Evolutionary conservation across 2,329 filamentous ascomycete genomes (phyloP).

Genomic region (Neofusicoccum parvum): DNA sequence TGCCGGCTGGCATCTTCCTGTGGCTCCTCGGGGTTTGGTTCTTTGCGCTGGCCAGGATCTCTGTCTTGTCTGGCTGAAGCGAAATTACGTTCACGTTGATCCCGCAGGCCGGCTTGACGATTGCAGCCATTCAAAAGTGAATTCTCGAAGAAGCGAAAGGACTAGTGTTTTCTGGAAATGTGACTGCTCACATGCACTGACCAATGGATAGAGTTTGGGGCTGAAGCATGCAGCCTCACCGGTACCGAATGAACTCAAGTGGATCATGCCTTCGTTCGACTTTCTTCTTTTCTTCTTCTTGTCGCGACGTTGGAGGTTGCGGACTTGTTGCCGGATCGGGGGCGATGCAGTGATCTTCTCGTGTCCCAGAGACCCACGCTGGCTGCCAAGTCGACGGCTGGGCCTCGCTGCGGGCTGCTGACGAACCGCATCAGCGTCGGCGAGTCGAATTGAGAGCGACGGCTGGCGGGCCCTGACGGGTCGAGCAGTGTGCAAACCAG

Average conservation of each 20-base stretch:
- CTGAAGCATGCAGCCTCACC: not conserved
- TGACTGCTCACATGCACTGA: slow-evolving; percentile 7
- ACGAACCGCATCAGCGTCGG: no score
- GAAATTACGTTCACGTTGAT: slow-evolving; percentile 52
- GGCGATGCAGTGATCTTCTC: not conserved
- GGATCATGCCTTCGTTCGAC: not conserved
- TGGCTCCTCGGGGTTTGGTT: slow-evolving; percentile 56
- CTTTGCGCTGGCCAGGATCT: slow-evolving; percentile 47
- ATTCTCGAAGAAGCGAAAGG: slow-evolving; percentile 37
- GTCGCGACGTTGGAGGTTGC: slow-evolving; percentile 7
- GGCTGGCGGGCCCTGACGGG: no score
- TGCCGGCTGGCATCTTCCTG: slow-evolving; percentile 48
- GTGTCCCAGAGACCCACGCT: not conserved
- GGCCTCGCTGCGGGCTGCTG: no score
- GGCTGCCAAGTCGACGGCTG: no score
- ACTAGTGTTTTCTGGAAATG: not conserved
- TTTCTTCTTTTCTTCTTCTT: slow-evolving; percentile 14
- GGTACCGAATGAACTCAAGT: not conserved
- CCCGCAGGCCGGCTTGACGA: slow-evolving; percentile 64
- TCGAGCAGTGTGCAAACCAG: no score
- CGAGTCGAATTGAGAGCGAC: no score
- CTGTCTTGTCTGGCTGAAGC: slow-evolving; percentile 40
- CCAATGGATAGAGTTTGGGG: not conserved
- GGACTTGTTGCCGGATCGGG: not conserved
- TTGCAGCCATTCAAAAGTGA: slow-evolving; percentile 58